Evolutionary conservation across 371 early-diverging fungal genomes (phyloP).

Genomic region (Mucor sp.): DNA sequence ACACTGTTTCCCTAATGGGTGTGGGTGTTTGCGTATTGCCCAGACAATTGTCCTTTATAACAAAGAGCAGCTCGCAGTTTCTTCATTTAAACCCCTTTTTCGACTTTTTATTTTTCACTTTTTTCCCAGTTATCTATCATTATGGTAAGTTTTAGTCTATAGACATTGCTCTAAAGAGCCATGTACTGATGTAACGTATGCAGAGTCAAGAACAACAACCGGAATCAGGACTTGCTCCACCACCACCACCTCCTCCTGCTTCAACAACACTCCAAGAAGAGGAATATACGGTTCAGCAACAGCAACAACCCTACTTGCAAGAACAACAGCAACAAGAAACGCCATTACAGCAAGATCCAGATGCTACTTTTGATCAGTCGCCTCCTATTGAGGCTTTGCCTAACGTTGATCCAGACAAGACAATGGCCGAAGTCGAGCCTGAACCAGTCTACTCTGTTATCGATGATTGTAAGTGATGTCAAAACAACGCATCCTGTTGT

Average conservation of each 20-base stretch:
- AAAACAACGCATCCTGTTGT: background rate
- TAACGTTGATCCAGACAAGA: slow-evolving; percentile 10
- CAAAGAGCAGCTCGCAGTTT: background rate
- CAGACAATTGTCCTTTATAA: background rate
- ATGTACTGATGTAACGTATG: background rate
- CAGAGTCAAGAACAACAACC: background rate
- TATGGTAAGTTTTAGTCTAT: background rate
- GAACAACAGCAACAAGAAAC: background rate
- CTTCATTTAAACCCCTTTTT: background rate
- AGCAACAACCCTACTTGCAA: background rate
- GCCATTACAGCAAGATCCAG: background rate
- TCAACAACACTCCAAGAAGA: background rate
- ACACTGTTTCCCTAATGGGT: background rate
- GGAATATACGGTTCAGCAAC: background rate
- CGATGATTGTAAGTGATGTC: slow-evolving; percentile 21
- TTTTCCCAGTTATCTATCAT: background rate
- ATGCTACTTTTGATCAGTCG: background rate
- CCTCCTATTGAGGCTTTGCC: slow-evolving; percentile 1
- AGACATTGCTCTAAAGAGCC: background rate
- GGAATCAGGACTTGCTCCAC: background rate
- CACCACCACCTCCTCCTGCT: background rate
- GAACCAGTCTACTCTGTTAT: slow-evolving; percentile 11
- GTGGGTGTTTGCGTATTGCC: background rate
- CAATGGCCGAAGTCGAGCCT: slow-evolving; percentile 23
- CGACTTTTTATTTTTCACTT: background rate